Base-by-base conservation (phyloP, 2,329 filamentous ascomycete species). In the Aspergillus neotritici region DNA sequence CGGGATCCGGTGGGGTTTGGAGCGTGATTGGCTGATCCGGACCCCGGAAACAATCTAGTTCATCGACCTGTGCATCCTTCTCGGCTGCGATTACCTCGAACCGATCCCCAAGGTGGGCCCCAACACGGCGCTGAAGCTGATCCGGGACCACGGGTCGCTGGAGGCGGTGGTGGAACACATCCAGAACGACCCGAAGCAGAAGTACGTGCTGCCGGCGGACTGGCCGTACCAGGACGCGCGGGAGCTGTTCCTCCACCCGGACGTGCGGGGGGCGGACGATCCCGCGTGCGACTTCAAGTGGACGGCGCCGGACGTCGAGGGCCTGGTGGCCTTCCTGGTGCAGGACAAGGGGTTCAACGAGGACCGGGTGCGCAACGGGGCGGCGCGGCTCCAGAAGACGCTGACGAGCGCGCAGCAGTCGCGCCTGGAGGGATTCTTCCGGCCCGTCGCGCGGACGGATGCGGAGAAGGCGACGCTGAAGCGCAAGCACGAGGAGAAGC, bases 71-170 rank as follows among this genome's bases (percentile, higher is more conserved):
- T 98, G 93, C 63, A 98, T 98, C 58, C 79, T 98, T 9, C 85
- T 98, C 35, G 93, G 93, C 56, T 98, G 93, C 69, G 93, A 98
- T 65, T 98, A 98, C 63, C 82, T 97, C 62, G 93, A 98, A 57
- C 91, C 93, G 0, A 86, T 98, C 54, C 93, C 93, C 57, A 96
- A 95, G 64, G 77, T 98, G 51, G 93, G 93, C 14, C 91, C 93
- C 4, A 84, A 82, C 57, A 96, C 93, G 1, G 93, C 93, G 2
- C 76, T 97, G 41, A 94, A 94, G 66, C 75, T 98, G 47, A 96
- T 98, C 57, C 88, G 89, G 54, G 91, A 98, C 59, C 83, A 97
- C 69, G 87, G 87, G 41, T 81, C 79, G 4, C 79, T 98, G 33
- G 93, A 98, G 62, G 86, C 86, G 46, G 83, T 98, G 1, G 83